These are phyloP conservation scores for Candida neerlandica DNA, from an alignment of 1,139 yeast species.

Conservation along the genomic window DNA sequence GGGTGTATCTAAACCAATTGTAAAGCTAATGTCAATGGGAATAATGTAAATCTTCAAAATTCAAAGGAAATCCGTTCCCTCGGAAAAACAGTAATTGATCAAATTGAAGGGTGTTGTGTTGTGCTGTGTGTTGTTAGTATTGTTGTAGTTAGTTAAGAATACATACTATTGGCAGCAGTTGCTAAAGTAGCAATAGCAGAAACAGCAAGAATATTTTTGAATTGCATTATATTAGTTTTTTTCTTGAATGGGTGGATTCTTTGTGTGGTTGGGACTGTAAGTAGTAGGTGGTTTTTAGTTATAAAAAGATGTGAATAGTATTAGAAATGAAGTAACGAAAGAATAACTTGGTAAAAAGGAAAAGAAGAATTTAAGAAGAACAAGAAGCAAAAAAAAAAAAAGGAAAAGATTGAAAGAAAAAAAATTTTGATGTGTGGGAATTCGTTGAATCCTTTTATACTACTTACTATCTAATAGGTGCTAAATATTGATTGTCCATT, in stretches of 20 bases:
- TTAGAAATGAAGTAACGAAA: conserved; percentile 5
- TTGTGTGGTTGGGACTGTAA: not conserved
- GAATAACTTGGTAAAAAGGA: not conserved
- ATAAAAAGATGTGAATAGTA: not conserved
- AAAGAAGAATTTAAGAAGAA: conserved; percentile 3
- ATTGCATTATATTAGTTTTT: conserved; percentile 41
- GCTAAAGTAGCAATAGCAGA: conserved; percentile 50
- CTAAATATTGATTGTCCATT: not conserved
- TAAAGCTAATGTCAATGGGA: too few relatives aligned
- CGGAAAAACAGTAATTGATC: not conserved
- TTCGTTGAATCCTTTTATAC: conserved; percentile 1
- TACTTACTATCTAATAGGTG: not conserved
- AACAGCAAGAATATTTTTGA: conserved; percentile 48
- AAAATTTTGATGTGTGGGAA: not conserved
- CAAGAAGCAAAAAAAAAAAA: conserved; percentile 1
- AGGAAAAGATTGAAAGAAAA: not conserved
- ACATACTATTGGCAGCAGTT: conserved; percentile 55
- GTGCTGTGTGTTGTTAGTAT: not conserved
- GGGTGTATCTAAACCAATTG: too few relatives aligned
- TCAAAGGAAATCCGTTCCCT: too few relatives aligned
- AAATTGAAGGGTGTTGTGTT: not conserved
- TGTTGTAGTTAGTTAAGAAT: conserved; percentile 11
- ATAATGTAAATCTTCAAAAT: too few relatives aligned
- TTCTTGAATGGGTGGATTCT: not conserved
- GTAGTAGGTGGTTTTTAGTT: not conserved